Evolutionary conservation across 2,329 filamentous ascomycete genomes (phyloP), one percentile per base, ranked within the genome.

Genomic region (Nothophoma quercina): DNA sequence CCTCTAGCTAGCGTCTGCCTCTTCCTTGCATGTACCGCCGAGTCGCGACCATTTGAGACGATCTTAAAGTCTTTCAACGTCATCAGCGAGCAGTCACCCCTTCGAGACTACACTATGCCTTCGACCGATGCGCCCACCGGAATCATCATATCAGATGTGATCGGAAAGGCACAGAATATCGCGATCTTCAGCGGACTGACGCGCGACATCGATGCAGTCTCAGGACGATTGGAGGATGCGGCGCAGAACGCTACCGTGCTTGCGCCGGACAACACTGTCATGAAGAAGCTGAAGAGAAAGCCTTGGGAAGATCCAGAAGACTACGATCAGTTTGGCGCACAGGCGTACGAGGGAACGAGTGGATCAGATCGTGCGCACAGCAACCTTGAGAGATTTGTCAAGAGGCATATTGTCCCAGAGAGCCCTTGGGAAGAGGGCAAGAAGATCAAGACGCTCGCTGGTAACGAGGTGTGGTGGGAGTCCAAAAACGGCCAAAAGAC

Each of bases 111-210:
- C 52, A 62, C 58, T 39, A 73, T 74, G 72, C 44, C 67, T 18
- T 62, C 67, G 7, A 65, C 57, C 30, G 69, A 71, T 21, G 64
- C 69, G 7, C 69, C 68, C 0, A 66, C 69, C 7, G 72, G 70
- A 23, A 83, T 93, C 25, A 85, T 91, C 55, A 85, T 98, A 49
- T 89, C 88, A 33, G 93, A 98, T 74, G 88, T 96, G 26, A 87
- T 97, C 60, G 88, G 89, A 30, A 87, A 87, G 60, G 87, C 91
- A 48, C 87, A 89, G 63, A 84, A 55, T 55, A 89, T 96, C 70
- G 92, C 91, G 59, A 87, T 93, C 62, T 98, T 97, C 75, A 89
- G 91, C 23, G 86, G 87, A 33, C 86, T 96, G 67, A 88, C 88
- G 5, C 86, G 92, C 53, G 88, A 93, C 68, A 85, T 93, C 64